Evolutionary conservation across 495 filamentous ascomycete genomes (phyloP).

Genomic region (Daldinia grandis): DNA sequence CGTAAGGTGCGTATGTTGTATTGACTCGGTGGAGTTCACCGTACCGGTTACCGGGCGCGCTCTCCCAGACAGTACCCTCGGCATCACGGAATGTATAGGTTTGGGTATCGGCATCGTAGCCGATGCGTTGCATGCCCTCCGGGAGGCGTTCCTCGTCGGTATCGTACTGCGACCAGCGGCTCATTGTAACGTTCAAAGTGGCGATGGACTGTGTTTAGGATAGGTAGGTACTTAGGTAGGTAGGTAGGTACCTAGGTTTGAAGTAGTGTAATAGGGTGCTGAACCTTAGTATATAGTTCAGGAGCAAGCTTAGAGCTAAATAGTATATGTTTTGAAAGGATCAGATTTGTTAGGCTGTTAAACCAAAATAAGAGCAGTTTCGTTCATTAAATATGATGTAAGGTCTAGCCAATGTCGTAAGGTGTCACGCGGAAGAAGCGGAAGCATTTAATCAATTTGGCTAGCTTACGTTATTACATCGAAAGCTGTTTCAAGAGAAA

Average conservation of each 20-base stretch:
- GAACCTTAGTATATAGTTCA: neutral
- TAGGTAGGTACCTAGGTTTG: no score
- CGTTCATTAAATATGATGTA: neutral
- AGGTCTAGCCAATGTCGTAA: neutral
- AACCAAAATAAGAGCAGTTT: neutral
- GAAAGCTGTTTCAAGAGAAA: neutral
- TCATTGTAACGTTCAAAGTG: constrained; percentile 41
- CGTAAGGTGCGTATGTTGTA: constrained; percentile 25
- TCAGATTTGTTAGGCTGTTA: no score
- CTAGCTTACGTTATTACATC: constrained; percentile 7
- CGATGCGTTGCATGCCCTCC: constrained; percentile 60
- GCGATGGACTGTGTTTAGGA: neutral
- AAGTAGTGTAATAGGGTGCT: neutral
- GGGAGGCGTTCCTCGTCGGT: constrained; percentile 62
- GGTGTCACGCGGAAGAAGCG: neutral
- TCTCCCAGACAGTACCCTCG: constrained; percentile 54
- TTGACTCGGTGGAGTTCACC: constrained; percentile 51
- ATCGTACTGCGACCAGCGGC: constrained; percentile 55
- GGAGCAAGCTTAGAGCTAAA: neutral
- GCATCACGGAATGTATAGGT: constrained; percentile 58
- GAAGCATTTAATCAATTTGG: neutral
- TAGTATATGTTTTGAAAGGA: no score
- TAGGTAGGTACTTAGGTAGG: no score
- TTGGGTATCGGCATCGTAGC: constrained; percentile 63
- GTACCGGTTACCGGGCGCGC: constrained; percentile 55